phyloP scores from a whole-genome alignment of 306 rosid species.

The Elaeagnus macrophylla region DNA sequence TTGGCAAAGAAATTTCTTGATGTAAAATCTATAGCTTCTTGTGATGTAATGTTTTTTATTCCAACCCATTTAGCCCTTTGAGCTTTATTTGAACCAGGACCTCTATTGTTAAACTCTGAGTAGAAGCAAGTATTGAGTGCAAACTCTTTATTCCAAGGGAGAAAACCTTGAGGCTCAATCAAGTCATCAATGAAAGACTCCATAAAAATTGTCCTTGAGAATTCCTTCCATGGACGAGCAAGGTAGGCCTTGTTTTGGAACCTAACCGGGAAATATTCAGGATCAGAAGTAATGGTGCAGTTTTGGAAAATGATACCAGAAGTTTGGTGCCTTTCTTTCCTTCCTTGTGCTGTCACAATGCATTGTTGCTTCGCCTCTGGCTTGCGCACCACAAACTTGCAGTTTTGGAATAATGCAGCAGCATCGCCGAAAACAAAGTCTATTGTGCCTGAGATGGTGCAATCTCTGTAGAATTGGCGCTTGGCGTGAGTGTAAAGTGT shows the following conservation, averaged over 20 bases:
- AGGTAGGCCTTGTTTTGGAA: conserved; percentile 35
- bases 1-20: conserved; percentile 27
- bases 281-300: conserved; percentile 31
- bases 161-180: conserved; percentile 57
- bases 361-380: conserved; percentile 57
- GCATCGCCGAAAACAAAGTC: conserved; percentile 80
- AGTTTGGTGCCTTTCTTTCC: conserved; percentile 53
- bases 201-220: conserved; percentile 60
- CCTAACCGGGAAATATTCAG: conserved; percentile 26
- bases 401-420: conserved; percentile 51
- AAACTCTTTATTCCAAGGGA: conserved; percentile 43
- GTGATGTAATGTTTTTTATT: conserved; percentile 30
- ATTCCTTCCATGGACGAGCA: conserved; percentile 75
- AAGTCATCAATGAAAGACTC: conserved; percentile 52
- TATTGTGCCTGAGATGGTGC: conserved; percentile 63
- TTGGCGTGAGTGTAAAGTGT: conserved; percentile 65
- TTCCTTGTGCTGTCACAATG: no score
- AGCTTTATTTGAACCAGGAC: conserved; percentile 38
- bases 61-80: conserved; percentile 60
- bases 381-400: conserved; percentile 56
- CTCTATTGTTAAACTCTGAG: conserved; percentile 38
- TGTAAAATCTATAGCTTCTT: conserved; percentile 14
- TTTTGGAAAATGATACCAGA: conserved; percentile 53
- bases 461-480: conserved; percentile 77
- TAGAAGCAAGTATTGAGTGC: conserved; percentile 49